Conservation (phyloP, 1,284 basidiomycete genomes). For the Ustilago tritici region DNA sequence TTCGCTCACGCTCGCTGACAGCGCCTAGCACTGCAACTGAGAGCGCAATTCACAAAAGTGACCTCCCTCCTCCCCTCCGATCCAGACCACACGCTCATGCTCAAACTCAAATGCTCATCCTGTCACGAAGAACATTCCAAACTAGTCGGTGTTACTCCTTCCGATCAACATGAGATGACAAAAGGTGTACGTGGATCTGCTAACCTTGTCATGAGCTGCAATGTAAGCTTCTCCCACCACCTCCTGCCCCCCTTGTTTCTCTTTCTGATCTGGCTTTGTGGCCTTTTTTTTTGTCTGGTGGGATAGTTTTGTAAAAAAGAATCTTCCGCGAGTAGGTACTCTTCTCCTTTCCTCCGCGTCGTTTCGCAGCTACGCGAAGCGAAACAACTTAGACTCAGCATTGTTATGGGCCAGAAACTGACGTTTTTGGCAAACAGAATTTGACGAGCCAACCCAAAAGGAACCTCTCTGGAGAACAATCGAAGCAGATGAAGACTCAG, state of each 20-base stretch:
- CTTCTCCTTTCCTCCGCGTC: neutral
- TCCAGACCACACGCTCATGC: conserved; percentile 60
- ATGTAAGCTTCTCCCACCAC: conserved; percentile 5
- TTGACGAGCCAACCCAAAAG: conserved; percentile 62
- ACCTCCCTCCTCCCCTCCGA: conserved; percentile 54
- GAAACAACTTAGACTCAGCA: neutral
- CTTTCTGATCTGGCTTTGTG: neutral
- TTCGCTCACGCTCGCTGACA: conserved; percentile 1
- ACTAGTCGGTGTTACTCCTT: conserved; percentile 54
- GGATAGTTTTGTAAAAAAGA: conserved; percentile 60
- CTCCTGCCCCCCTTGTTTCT: neutral
- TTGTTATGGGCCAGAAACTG: neutral
- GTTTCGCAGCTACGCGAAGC: too few relatives aligned
- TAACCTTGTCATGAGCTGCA: conserved; percentile 64
- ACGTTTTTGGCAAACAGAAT: conserved; percentile 27
- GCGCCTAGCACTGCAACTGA: conserved; percentile 61
- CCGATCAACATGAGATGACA: conserved; percentile 58
- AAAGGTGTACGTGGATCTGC: conserved; percentile 57
- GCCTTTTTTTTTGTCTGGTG: neutral
- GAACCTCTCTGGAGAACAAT: conserved; percentile 53
- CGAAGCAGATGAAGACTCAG: conserved; percentile 26
- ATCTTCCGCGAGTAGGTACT: conserved; percentile 45
- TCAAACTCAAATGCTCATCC: conserved; percentile 62
- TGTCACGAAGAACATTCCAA: conserved; percentile 67
- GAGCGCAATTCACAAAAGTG: conserved; percentile 62